phyloP scores from a whole-genome alignment of 176 grass and related monocot species.

The Carex pumila region DNA sequence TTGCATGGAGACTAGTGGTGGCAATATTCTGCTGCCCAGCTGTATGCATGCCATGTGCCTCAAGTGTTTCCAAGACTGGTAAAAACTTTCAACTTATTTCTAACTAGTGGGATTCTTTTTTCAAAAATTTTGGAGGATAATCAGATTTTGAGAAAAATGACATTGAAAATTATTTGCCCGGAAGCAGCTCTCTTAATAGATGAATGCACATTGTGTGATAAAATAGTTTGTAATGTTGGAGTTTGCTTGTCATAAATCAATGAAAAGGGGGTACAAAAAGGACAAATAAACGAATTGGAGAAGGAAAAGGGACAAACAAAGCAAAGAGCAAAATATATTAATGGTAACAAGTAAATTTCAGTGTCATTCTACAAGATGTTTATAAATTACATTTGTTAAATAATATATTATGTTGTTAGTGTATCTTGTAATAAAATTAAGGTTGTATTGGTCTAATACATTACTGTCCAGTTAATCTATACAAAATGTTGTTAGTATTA shows the following conservation, averaged over 20 bases:
- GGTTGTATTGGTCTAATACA: too few relatives aligned
- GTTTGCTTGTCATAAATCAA: not conserved
- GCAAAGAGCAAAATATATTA: not conserved
- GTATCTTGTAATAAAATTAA: too few relatives aligned
- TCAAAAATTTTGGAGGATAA: not conserved
- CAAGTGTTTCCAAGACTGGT: conserved; percentile 92
- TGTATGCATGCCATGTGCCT: conserved; percentile 92
- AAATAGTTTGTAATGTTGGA: not conserved
- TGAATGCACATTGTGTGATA: not conserved
- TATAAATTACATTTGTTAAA: not conserved
- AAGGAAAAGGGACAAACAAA: not conserved
- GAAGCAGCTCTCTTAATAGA: conserved; percentile 2
- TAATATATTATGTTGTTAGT: not conserved
- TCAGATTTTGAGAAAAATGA: not conserved
- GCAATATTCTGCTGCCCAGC: conserved; percentile 73
- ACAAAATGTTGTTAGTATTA: too few relatives aligned
- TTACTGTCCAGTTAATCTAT: too few relatives aligned
- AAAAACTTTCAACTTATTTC: conserved; percentile 4
- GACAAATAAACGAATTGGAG: not conserved
- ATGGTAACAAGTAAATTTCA: not conserved
- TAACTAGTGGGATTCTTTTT: conserved; percentile 13
- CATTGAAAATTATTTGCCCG: not conserved
- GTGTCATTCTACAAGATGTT: not conserved
- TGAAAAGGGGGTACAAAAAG: not conserved
- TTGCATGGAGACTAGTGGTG: conserved; percentile 71